Conservation (phyloP, 129 eudicot genomes). For the Centaurea solstitialis region DNA sequence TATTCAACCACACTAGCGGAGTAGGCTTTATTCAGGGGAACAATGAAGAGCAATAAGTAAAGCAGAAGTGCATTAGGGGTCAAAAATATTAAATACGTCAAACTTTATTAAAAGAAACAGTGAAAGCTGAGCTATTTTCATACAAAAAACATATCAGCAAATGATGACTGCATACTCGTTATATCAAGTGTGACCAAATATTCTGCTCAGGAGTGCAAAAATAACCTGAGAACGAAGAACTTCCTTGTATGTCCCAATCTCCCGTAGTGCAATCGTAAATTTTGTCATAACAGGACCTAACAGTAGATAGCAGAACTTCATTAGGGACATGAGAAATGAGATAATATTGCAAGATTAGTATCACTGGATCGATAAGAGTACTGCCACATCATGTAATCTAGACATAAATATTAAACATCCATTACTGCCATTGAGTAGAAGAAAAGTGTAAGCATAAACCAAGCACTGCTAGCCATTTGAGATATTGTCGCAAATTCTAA, state of each 20-base stretch:
- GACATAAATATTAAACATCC: not conserved
- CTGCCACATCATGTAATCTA: slow-evolving; percentile 1
- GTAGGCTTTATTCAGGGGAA: not conserved
- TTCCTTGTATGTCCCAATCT: slow-evolving; percentile 97
- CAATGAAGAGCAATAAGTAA: not conserved
- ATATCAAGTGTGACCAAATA: not conserved
- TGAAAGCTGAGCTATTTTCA: not conserved
- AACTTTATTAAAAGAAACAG: not conserved
- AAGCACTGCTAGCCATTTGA: not conserved
- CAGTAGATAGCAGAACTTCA: slow-evolving; percentile 26
- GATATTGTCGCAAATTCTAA: not conserved
- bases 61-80: not conserved
- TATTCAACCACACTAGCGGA: not conserved
- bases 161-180: not conserved
- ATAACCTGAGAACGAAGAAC: slow-evolving; percentile 98
- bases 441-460: not conserved
- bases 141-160: slow-evolving; percentile 8
- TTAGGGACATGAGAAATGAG: slow-evolving; percentile 1
- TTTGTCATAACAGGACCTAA: slow-evolving; percentile 99
- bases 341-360: slow-evolving; percentile 1
- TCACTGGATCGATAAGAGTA: not conserved
- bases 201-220: slow-evolving; percentile 1
- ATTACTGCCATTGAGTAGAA: not conserved
- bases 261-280: slow-evolving; percentile 95
- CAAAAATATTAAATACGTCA: not conserved